Evolutionary conservation across 129 eudicot species (phyloP).

Genomic region (Tagetes patula): DNA sequence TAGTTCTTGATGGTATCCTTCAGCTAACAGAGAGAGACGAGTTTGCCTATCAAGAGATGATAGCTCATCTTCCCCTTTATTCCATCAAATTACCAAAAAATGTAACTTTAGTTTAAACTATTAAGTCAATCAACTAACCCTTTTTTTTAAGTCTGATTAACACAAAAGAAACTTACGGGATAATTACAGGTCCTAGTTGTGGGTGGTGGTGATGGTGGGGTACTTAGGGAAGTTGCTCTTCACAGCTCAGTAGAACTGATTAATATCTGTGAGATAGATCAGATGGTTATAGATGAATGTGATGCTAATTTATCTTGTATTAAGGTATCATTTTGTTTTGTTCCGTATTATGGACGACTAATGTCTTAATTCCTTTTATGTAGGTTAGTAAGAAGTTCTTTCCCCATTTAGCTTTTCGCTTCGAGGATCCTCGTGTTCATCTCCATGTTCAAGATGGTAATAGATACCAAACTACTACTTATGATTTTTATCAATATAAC

Average conservation of each 20-base stretch:
- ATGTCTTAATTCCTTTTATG: slow-evolving; percentile 14
- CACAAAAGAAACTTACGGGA: slow-evolving; percentile 5
- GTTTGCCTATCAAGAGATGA: slow-evolving; percentile 98
- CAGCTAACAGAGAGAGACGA: slow-evolving; percentile 95
- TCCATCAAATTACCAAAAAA: slow-evolving; percentile 83
- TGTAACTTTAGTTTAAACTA: slow-evolving; percentile 38
- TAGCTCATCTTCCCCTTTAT: slow-evolving; percentile 94
- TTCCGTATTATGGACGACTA: background rate
- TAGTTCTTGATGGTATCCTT: slow-evolving; percentile 94
- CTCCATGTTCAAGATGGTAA: slow-evolving; percentile 95
- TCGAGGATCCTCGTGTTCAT: slow-evolving; percentile 89
- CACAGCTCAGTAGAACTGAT: slow-evolving; percentile 81
- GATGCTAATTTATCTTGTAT: slow-evolving; percentile 7
- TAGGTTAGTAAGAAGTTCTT: slow-evolving; percentile 88
- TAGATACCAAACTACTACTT: background rate
- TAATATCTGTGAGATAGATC: slow-evolving; percentile 94
- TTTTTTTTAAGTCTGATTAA: background rate
- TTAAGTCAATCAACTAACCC: background rate
- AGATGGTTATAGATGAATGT: slow-evolving; percentile 97
- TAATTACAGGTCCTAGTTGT: slow-evolving; percentile 79
- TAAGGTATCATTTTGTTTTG: background rate
- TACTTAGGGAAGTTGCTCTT: slow-evolving; percentile 85
- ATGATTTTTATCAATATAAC: background rate
- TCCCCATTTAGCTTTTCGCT: slow-evolving; percentile 83
- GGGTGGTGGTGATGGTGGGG: slow-evolving; percentile 99